Percentiles rank a stretch among this genome's conserved stretches.
Evolutionary conservation across 345 rosid species (phyloP).

Genomic region (Camelina neglecta): DNA sequence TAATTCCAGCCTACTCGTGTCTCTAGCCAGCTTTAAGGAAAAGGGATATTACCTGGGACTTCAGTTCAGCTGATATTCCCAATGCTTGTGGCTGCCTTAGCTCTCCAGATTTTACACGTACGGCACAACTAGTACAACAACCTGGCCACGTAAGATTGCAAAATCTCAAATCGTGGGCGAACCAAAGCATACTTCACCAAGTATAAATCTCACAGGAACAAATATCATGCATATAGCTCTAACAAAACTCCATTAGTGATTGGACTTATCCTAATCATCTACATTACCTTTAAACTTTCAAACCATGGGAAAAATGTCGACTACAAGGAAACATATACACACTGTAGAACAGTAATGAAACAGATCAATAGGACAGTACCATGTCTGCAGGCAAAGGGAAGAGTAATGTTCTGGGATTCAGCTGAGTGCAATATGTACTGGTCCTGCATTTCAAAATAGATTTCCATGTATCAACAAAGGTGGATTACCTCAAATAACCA

Average conservation of each 20-base stretch:
- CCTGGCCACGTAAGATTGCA: conserved; percentile 52
- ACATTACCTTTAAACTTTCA: background rate
- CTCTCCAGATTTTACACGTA: conserved; percentile 85
- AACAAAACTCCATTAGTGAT: background rate
- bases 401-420: conserved; percentile 76
- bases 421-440: conserved; percentile 95
- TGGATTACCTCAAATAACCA: background rate
- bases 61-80: conserved; percentile 91
- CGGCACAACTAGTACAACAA: conserved; percentile 98
- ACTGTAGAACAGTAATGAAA: background rate
- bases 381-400: conserved; percentile 99
- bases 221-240: conserved; percentile 7
- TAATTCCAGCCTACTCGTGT: background rate
- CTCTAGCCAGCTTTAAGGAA: conserved; percentile 2
- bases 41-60: conserved; percentile 64
- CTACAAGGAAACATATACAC: background rate
- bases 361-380: conserved; percentile 58
- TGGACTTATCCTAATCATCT: conserved; percentile 10
- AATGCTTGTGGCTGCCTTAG: conserved; percentile 93
- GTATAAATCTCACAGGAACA: conserved; percentile 1
- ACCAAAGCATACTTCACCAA: background rate
- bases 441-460: conserved; percentile 64
- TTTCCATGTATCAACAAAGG: conserved; percentile 1
- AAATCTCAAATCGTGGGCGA: background rate
- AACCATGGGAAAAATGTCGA: background rate